Base-by-base conservation (phyloP, 2,329 filamentous ascomycete species). In the Cladosporium sphaerospermum region DNA sequence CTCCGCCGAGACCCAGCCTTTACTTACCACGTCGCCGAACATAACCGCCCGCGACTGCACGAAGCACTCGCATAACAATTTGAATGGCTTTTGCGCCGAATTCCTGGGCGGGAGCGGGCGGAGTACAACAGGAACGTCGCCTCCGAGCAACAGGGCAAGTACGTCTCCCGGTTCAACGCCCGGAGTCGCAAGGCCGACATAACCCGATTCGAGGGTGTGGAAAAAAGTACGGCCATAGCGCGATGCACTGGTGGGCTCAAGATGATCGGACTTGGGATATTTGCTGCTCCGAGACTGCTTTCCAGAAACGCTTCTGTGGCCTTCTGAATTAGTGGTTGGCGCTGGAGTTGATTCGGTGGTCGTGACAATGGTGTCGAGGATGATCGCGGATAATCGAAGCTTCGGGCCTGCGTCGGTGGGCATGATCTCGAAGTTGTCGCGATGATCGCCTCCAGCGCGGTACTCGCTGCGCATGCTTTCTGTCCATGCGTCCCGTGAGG, bases 91-190 rank as follows among this genome's bases (percentile, higher is more conserved):
- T 9, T 52, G 43, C 31, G 57, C 57, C 18, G 46, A 50, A 39
- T 55, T 55, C 19, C 52, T 5, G 40, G 45, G 44, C 23, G 42
- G 41, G 14, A 45, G 32, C n/a, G 47, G 59, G 13, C 64, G 62
- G n/a, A 67, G 52, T 2, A 64, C 53, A 14, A 66, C 57, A 5
- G 64, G 64, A 7, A 65, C 64, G 49, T 67, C 64, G 2, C 62
- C 63, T 9, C 63, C 62, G 2, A 64, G 46, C 9, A 66, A 23
- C 2, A 65, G 54, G 2, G 60, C 64, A 13, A 63, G 32, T 10
- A 56, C 40, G 42, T 66, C 64, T 3, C 60, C 59, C 8, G 55
- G 43, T 4, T 45, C 31, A 14, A 65, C 53, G 7, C 63, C 63
- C 10, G 56, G 58, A 3, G 62, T 64, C 2, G 61, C 64, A 37